Percentiles rank a stretch among this genome's conserved stretches.
These are phyloP conservation scores for Candida saitoana DNA, from an alignment of 805 yeast species.

Conservation along the genomic window DNA sequence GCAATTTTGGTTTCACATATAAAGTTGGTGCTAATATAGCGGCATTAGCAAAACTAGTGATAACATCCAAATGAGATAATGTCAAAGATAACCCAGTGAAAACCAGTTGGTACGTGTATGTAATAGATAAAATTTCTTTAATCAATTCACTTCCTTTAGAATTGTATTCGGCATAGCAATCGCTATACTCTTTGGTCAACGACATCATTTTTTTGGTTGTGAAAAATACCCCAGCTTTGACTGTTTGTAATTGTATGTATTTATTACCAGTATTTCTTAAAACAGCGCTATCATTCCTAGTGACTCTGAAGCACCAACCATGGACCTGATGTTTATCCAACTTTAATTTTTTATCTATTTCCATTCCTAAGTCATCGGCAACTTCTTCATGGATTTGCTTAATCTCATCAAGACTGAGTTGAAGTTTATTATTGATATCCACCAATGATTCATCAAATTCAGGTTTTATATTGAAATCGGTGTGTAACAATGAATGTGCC, in stretches of 20 bases:
- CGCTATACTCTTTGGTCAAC: conserved; percentile 55
- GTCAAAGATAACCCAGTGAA: conserved; percentile 62
- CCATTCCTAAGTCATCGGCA: conserved; percentile 74
- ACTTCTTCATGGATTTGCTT: conserved; percentile 56
- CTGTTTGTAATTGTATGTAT: conserved; percentile 80
- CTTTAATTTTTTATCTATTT: conserved; percentile 82
- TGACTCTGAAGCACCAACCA: conserved; percentile 93
- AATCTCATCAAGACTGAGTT: conserved; percentile 51
- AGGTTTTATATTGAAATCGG: conserved; percentile 81
- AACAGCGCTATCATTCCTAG: conserved; percentile 82
- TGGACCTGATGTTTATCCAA: conserved; percentile 81
- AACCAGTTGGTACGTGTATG: conserved; percentile 77
- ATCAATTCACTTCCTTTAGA: conserved; percentile 74
- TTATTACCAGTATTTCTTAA: conserved; percentile 54
- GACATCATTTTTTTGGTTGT: conserved; percentile 64
- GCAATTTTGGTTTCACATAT: conserved; percentile 70
- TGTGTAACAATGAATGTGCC: conserved; percentile 32
- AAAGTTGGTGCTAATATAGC: conserved; percentile 75
- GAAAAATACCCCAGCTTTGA: conserved; percentile 92
- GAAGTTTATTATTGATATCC: conserved; percentile 55
- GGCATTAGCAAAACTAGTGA: conserved; percentile 80
- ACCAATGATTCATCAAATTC: conserved; percentile 81
- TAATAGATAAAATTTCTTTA: conserved; percentile 74
- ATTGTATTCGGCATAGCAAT: conserved; percentile 64
- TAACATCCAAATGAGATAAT: conserved; percentile 76